Conservation (phyloP, 176 grass and related monocot species). For the Musa beccarii region DNA sequence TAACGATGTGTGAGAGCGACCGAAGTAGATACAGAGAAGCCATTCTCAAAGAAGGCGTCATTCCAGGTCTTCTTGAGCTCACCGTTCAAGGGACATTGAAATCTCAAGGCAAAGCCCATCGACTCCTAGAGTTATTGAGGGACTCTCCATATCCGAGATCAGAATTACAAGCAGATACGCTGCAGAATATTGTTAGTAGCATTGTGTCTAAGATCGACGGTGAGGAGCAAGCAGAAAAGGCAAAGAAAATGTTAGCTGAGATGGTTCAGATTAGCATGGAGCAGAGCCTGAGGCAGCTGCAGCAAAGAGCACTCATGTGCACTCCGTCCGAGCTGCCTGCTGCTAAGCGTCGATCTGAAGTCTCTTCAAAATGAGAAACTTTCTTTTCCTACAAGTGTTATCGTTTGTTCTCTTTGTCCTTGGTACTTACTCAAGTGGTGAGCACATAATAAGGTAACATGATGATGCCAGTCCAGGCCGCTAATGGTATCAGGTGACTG, state of each 20-base stretch:
- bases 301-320: constrained; percentile 1
- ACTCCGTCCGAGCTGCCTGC: neutral
- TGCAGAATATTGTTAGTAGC: constrained; percentile 7
- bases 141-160: neutral
- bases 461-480: too few relatives aligned
- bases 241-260: too few relatives aligned
- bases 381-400: neutral
- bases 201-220: neutral
- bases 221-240: too few relatives aligned
- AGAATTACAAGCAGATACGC: neutral
- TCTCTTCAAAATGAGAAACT: constrained; percentile 2
- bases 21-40: too few relatives aligned
- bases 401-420: too few relatives aligned
- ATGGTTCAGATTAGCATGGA: too few relatives aligned
- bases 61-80: constrained; percentile 8
- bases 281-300: constrained; percentile 13
- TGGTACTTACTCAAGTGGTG: too few relatives aligned
- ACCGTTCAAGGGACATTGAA: neutral
- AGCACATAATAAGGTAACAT: too few relatives aligned
- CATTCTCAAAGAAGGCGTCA: constrained; percentile 13
- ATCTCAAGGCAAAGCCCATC: neutral
- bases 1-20: too few relatives aligned
- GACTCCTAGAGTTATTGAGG: constrained; percentile 7
- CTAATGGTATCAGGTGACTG: too few relatives aligned
- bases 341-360: neutral